A percentile compares a stretch with the other conserved stretches of the same genome.
Evolutionary conservation across 306 rosid species (phyloP).

Genomic region (Alnus glutinosa): DNA sequence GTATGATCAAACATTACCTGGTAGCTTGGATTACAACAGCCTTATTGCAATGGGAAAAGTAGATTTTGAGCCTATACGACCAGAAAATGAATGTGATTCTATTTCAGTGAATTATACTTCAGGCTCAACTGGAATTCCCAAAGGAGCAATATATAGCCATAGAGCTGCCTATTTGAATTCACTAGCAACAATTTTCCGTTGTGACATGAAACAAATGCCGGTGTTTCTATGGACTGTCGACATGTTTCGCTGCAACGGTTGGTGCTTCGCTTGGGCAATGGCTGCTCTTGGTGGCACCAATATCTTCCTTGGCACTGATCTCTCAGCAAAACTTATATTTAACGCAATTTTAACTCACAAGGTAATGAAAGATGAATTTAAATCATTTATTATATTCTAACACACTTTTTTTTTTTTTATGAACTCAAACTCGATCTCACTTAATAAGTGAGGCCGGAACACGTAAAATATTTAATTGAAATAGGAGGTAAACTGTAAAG

Average conservation of each 20-base stretch:
- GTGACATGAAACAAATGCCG: constrained; percentile 34
- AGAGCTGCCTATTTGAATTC: constrained; percentile 72
- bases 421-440: too few species aligned
- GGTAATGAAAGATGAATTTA: not conserved
- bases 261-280: constrained; percentile 85
- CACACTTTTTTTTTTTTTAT: too few species aligned
- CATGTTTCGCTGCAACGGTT: constrained; percentile 93
- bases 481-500: too few species aligned
- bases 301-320: constrained; percentile 44
- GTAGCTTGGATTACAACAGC: constrained; percentile 38
- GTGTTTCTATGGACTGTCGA: constrained; percentile 93
- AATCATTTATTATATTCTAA: too few species aligned
- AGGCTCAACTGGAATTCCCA: constrained; percentile 80
- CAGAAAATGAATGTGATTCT: constrained; percentile 54
- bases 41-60: constrained; percentile 33
- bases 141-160: constrained; percentile 81
- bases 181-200: constrained; percentile 47
- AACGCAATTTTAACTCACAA: constrained; percentile 53
- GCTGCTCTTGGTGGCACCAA: constrained; percentile 83
- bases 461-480: too few species aligned
- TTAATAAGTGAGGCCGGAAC: too few species aligned
- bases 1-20: constrained; percentile 23
- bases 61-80: constrained; percentile 37
- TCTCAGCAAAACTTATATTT: constrained; percentile 49
- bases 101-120: constrained; percentile 84